Percentiles rank a stretch among this genome's conserved stretches.
Conservation (phyloP, 345 rosid species). For the Salix purpurea region DNA sequence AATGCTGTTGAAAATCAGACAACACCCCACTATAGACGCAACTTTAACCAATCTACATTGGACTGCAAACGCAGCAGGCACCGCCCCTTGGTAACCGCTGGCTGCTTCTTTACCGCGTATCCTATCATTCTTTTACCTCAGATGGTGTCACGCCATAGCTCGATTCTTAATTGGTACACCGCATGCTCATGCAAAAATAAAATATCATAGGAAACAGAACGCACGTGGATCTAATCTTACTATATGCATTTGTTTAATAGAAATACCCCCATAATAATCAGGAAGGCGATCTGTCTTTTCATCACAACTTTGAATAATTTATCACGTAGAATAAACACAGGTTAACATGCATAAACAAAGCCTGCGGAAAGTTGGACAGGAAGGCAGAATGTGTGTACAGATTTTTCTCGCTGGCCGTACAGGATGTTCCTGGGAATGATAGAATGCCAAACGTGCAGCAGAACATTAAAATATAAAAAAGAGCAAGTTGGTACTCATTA, state of each 20-base stretch:
- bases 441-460: background rate
- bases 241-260: background rate
- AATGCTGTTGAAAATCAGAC: conserved; percentile 21
- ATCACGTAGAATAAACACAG: background rate
- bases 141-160: too few relatives aligned
- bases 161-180: too few relatives aligned
- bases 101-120: too few relatives aligned
- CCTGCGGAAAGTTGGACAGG: background rate
- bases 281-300: background rate
- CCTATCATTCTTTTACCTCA: too few relatives aligned
- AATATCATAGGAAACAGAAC: background rate
- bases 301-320: background rate
- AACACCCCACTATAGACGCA: conserved; percentile 8
- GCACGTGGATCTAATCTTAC: background rate
- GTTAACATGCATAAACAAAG: background rate
- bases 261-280: background rate
- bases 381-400: background rate
- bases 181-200: background rate
- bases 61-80: background rate
- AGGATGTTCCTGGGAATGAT: background rate
- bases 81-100: too few relatives aligned
- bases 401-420: background rate
- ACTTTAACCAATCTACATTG: background rate
- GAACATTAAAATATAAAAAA: background rate
- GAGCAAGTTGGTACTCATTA: background rate